Percentiles rank a stretch among this genome's conserved stretches.
These are phyloP conservation scores for Trichoderma sp. DNA, from an alignment of 2,329 filamentous ascomycete species.

Conservation along the genomic window DNA sequence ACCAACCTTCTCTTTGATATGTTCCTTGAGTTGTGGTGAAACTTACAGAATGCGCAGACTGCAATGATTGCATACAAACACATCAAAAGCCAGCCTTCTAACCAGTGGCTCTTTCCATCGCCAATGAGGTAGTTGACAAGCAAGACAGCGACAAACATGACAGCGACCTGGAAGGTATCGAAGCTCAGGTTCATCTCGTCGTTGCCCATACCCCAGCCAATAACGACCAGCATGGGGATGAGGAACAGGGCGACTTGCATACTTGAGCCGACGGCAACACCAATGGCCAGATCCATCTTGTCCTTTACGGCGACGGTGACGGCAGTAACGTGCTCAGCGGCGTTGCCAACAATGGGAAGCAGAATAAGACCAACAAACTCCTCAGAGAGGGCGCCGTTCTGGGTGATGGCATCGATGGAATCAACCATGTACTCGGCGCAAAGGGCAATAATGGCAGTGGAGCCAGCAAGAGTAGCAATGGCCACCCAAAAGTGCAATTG, in stretches of 20 bases:
- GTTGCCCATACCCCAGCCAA: slow-evolving; percentile 73
- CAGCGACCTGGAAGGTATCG: slow-evolving; percentile 85
- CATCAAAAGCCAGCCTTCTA: slow-evolving; percentile 75
- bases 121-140: slow-evolving; percentile 84
- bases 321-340: slow-evolving; percentile 78
- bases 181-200: slow-evolving; percentile 81
- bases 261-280: slow-evolving; percentile 75
- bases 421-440: slow-evolving; percentile 80
- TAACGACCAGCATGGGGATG: slow-evolving; percentile 73
- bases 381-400: slow-evolving; percentile 60
- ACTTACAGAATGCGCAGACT: slow-evolving; percentile 63
- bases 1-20: neutral
- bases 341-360: slow-evolving; percentile 80
- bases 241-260: slow-evolving; percentile 82
- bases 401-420: slow-evolving; percentile 69
- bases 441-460: slow-evolving; percentile 77
- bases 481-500: slow-evolving; percentile 73
- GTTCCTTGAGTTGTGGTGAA: neutral
- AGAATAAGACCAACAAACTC: slow-evolving; percentile 81
- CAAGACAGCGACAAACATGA: slow-evolving; percentile 79
- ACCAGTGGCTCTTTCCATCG: slow-evolving; percentile 80
- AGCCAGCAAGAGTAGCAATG: slow-evolving; percentile 67
- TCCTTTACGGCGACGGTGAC: slow-evolving; percentile 80
- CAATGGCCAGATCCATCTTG: slow-evolving; percentile 83
- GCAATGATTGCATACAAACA: slow-evolving; percentile 81